These are phyloP conservation scores for Penicillium bialowiezense DNA, from an alignment of 495 filamentous ascomycete species.

Conservation along the genomic window DNA sequence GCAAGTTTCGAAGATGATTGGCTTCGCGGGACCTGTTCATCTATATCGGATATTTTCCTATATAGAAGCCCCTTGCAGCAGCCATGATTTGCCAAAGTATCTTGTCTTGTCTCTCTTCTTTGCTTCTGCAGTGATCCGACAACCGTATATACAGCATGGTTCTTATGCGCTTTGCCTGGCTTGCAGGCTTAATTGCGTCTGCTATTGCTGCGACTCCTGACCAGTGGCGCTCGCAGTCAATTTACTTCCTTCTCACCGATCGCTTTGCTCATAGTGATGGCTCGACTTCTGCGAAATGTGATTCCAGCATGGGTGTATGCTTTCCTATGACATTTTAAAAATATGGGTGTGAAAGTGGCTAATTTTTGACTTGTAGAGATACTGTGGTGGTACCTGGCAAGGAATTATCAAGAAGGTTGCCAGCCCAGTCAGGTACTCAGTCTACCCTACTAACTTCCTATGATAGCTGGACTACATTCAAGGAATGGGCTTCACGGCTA, in stretches of 20 bases:
- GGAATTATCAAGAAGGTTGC: conserved; percentile 66
- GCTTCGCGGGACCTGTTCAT: not conserved
- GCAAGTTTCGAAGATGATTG: not conserved
- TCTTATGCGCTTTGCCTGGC: conserved; percentile 8
- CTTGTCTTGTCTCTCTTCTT: not conserved
- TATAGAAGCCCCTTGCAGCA: not conserved
- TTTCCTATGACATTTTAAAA: too few relatives aligned
- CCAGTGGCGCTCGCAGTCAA: conserved; percentile 61
- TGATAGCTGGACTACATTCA: conserved; percentile 55
- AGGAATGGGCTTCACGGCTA: conserved; percentile 75
- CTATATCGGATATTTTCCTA: not conserved
- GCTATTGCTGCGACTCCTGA: conserved; percentile 41
- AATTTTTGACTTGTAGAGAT: conserved; percentile 29
- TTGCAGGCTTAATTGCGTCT: conserved; percentile 20
- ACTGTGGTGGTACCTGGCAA: conserved; percentile 74
- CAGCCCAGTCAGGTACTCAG: not conserved
- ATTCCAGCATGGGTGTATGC: conserved; percentile 38
- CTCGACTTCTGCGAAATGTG: conserved; percentile 54
- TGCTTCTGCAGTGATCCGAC: not conserved
- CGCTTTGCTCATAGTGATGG: conserved; percentile 68
- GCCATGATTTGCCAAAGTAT: not conserved
- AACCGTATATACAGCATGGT: conserved; percentile 5
- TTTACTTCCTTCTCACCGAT: conserved; percentile 76
- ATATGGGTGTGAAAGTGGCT: not conserved
- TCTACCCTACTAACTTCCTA: conserved; percentile 3